These are phyloP conservation scores for Catunica adiposa DNA, from an alignment of 2,329 filamentous ascomycete species.

Conservation along the genomic window DNA sequence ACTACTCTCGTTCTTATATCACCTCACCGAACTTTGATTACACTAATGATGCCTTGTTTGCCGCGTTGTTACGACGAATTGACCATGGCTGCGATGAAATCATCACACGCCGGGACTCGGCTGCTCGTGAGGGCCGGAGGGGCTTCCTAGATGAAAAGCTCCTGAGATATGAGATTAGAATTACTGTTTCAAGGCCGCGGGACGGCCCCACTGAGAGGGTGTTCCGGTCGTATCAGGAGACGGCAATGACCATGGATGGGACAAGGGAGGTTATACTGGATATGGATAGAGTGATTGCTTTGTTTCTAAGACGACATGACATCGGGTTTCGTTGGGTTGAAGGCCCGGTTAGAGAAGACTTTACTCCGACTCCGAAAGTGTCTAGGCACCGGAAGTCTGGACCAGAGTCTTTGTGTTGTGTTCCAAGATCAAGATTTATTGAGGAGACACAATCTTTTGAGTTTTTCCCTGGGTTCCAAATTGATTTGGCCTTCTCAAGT, in stretches of 20 bases:
- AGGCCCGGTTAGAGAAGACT: conserved; percentile 25
- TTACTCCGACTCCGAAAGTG: conserved; percentile 24
- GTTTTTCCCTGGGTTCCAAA: conserved; percentile 32
- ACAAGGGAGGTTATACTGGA: conserved; percentile 32
- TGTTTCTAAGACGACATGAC: conserved; percentile 35
- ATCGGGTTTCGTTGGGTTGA: conserved; percentile 32
- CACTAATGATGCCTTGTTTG: conserved; percentile 29
- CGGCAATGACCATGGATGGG: conserved; percentile 26
- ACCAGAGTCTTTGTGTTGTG: conserved; percentile 30
- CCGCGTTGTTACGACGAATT: conserved; percentile 32
- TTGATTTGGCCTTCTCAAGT: conserved; percentile 30
- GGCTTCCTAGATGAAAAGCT: conserved; percentile 25
- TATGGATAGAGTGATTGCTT: conserved; percentile 33
- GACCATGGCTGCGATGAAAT: conserved; percentile 36
- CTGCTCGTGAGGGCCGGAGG: conserved; percentile 26
- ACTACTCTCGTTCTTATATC: conserved; percentile 30
- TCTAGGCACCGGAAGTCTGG: conserved; percentile 25
- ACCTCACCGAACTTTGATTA: conserved; percentile 28
- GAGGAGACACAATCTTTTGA: conserved; percentile 31
- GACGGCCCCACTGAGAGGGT: conserved; percentile 26
- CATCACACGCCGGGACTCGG: conserved; percentile 35
- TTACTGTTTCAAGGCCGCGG: conserved; percentile 24
- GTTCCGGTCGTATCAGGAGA: conserved; percentile 34
- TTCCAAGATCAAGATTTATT: conserved; percentile 30
- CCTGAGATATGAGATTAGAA: conserved; percentile 32